phyloP scores from a whole-genome alignment of 2,329 filamentous ascomycete species.

The Pseudopyricularia javanii region DNA sequence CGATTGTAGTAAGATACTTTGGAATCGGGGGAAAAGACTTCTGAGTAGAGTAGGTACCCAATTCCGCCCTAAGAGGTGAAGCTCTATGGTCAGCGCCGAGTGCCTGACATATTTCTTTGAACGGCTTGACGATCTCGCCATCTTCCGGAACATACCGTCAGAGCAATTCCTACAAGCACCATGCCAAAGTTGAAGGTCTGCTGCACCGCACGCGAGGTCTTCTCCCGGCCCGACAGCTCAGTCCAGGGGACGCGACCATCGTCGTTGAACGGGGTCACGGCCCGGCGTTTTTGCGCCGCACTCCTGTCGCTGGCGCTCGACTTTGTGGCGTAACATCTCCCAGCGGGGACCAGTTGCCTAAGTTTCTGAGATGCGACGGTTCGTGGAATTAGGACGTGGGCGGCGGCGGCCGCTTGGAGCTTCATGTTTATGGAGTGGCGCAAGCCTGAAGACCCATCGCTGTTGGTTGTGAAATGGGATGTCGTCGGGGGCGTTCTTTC shows the following conservation, averaged over 20 bases:
- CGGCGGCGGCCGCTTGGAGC: not conserved
- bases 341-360: slow-evolving; percentile 11
- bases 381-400: slow-evolving; percentile 3
- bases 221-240: slow-evolving; percentile 63
- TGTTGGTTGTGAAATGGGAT: not conserved
- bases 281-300: slow-evolving; percentile 42
- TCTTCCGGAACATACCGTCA: slow-evolving; percentile 46
- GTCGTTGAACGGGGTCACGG: slow-evolving; percentile 77
- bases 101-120: too few species aligned
- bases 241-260: slow-evolving; percentile 73
- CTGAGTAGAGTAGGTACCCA: slow-evolving; percentile 63
- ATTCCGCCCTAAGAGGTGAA: slow-evolving; percentile 52
- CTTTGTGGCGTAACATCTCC: slow-evolving; percentile 48
- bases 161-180: slow-evolving; percentile 58
- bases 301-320: slow-evolving; percentile 24
- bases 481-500: not conserved
- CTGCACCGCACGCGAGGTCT: slow-evolving; percentile 73
- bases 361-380: not conserved
- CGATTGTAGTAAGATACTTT: slow-evolving; percentile 83
- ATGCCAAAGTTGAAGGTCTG: slow-evolving; percentile 82
- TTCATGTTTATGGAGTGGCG: slow-evolving; percentile 1
- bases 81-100: not conserved
- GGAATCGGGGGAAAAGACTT: slow-evolving; percentile 76
- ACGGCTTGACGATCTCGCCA: too few species aligned
- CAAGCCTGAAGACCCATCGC: not conserved